A percentile compares a stretch with the other conserved stretches of the same genome.
Conservation (phyloP, 441 rosid species). For the Croton laevigatus region DNA sequence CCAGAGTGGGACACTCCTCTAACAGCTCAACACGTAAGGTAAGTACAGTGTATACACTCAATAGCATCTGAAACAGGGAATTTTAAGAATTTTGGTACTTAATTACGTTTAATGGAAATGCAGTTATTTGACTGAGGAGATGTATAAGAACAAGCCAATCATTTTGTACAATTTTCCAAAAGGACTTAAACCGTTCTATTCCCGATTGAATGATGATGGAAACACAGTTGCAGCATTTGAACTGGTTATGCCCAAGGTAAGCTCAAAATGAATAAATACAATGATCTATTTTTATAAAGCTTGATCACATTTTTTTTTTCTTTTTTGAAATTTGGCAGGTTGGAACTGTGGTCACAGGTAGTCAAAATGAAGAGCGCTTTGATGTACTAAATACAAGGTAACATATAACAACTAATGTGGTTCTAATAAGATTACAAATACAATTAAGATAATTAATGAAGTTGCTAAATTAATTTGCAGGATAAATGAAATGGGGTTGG, state of each 20-base stretch:
- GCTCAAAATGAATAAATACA: not conserved
- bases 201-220: constrained; percentile 66
- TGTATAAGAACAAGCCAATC: constrained; percentile 49
- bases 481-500: constrained; percentile 50
- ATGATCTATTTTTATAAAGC: not conserved
- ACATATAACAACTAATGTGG: not conserved
- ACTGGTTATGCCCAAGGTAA: constrained; percentile 74
- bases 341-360: constrained; percentile 63
- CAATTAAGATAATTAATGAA: not conserved
- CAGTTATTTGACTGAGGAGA: constrained; percentile 76
- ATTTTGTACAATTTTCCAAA: constrained; percentile 66
- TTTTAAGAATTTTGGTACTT: too few species aligned
- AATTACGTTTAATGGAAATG: constrained; percentile 9
- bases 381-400: constrained; percentile 48
- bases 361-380: constrained; percentile 84
- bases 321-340: constrained; percentile 36
- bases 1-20: constrained; percentile 62
- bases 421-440: not conserved
- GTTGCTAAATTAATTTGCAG: constrained; percentile 30
- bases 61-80: too few species aligned
- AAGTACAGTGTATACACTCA: not conserved
- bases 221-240: constrained; percentile 89
- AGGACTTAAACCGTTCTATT: constrained; percentile 64
- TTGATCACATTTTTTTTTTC: not conserved
- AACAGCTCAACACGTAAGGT: constrained; percentile 79